Conservation (phyloP, 257 asterid genomes). For the Solanum habrochaites region DNA sequence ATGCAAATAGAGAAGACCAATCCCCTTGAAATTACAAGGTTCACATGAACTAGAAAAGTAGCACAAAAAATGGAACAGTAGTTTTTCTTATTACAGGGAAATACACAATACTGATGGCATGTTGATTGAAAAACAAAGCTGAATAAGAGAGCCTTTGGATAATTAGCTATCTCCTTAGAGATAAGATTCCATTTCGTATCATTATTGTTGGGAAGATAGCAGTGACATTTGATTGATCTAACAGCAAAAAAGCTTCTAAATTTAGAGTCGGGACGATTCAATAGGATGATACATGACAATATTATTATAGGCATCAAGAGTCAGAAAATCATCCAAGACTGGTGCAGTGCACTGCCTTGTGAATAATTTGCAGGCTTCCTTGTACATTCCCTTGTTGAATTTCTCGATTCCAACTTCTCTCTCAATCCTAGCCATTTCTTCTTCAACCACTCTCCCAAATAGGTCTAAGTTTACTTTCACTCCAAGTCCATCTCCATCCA, state of each 20-base stretch:
- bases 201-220: not conserved
- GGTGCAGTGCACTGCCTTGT: constrained; percentile 56
- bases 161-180: not conserved
- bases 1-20: not conserved
- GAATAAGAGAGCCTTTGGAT: not conserved
- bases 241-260: not conserved
- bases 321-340: constrained; percentile 70
- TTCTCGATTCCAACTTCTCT: constrained; percentile 71
- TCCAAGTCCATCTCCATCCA: constrained; percentile 75
- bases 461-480: constrained; percentile 55
- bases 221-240: not conserved
- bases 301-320: constrained; percentile 70
- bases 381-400: constrained; percentile 59
- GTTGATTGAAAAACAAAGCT: not conserved
- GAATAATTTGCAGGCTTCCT: constrained; percentile 72
- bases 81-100: not conserved
- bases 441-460: constrained; percentile 83
- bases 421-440: constrained; percentile 86
- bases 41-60: not conserved
- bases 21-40: not conserved
- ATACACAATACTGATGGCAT: not conserved
- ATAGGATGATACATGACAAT: constrained; percentile 55
- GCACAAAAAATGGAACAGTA: not conserved
- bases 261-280: constrained; percentile 45
- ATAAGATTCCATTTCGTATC: not conserved